Conservation (phyloP, 768 basidiomycete species). For the Suillus cothurnatus region DNA sequence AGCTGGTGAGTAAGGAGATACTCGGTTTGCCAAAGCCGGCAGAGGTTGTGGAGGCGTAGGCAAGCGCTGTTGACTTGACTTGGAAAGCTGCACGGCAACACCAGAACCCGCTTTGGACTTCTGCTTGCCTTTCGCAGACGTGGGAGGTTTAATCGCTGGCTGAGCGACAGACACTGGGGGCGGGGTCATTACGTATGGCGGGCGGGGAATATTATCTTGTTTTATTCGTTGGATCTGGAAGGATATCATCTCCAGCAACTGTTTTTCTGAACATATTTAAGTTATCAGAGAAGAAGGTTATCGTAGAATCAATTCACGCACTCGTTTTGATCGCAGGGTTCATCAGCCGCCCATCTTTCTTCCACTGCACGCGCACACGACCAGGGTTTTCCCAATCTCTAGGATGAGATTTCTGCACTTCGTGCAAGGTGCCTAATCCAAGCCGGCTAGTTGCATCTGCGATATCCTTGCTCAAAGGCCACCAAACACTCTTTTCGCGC, state of each 20-base stretch:
- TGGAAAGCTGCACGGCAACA: conserved; percentile 27
- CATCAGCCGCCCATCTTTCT: conserved; percentile 70
- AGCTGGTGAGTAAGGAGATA: conserved; percentile 81
- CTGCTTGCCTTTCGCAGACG: conserved; percentile 53
- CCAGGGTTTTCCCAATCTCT: conserved; percentile 99
- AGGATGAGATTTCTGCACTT: conserved; percentile 89
- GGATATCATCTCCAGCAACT: conserved; percentile 73
- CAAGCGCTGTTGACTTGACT: conserved; percentile 45
- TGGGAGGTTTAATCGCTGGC: conserved; percentile 32
- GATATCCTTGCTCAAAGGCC: conserved; percentile 94
- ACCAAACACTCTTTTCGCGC: conserved; percentile 83
- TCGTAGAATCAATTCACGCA: conserved; percentile 39
- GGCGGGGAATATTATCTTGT: conserved; percentile 67
- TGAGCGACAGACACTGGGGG: conserved; percentile 29
- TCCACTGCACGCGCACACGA: conserved; percentile 90
- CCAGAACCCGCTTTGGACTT: conserved; percentile 48
- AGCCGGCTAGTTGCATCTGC: conserved; percentile 79
- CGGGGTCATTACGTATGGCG: conserved; percentile 53
- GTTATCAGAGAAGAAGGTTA: background rate
- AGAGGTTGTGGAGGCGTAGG: conserved; percentile 79
- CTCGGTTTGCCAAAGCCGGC: conserved; percentile 69
- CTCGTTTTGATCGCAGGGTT: conserved; percentile 76
- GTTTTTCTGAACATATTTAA: conserved; percentile 59
- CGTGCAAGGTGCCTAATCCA: conserved; percentile 81
- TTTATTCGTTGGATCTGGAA: conserved; percentile 73